These are phyloP conservation scores for Pleurotus tuber-regium DNA, from an alignment of 768 basidiomycete species.

Conservation along the genomic window DNA sequence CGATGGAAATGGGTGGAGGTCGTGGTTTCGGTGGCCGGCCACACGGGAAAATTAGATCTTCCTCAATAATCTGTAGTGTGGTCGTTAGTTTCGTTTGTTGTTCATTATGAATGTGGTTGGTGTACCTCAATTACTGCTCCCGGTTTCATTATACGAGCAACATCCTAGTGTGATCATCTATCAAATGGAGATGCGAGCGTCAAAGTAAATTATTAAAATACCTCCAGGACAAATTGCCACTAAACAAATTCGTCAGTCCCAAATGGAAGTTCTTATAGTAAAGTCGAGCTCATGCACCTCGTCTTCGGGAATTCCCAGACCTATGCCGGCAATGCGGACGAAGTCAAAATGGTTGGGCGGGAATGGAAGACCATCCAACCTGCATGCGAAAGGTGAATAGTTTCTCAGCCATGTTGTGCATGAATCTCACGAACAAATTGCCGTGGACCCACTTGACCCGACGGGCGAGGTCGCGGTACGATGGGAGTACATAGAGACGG, in stretches of 20 bases:
- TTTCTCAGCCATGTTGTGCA: background rate
- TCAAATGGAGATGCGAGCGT: constrained; percentile 16
- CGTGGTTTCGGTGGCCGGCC: constrained; percentile 22
- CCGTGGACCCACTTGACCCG: constrained; percentile 68
- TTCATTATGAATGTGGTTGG: constrained; percentile 3
- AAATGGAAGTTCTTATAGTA: background rate
- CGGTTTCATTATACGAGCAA: constrained; percentile 61
- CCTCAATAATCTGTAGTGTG: constrained; percentile 62
- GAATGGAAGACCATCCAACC: constrained; percentile 66
- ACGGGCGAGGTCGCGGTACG: constrained; percentile 36
- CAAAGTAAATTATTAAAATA: constrained; percentile 23
- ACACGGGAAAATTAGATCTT: constrained; percentile 70
- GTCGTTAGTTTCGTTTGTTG: constrained; percentile 4
- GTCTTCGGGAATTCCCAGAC: constrained; percentile 70
- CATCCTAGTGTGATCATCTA: constrained; percentile 45
- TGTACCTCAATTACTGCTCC: constrained; percentile 64
- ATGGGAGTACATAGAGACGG: constrained; percentile 31
- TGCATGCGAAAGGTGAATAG: constrained; percentile 23
- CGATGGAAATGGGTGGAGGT: constrained; percentile 15
- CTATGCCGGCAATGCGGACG: constrained; percentile 61
- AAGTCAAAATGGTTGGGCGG: constrained; percentile 56
- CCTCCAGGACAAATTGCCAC: constrained; percentile 70
- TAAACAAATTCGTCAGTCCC: constrained; percentile 23
- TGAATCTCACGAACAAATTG: constrained; percentile 48
- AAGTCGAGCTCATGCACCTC: constrained; percentile 36